Base-by-base conservation (phyloP, 257 asterid genomes). In the Fraxinus excelsior region DNA sequence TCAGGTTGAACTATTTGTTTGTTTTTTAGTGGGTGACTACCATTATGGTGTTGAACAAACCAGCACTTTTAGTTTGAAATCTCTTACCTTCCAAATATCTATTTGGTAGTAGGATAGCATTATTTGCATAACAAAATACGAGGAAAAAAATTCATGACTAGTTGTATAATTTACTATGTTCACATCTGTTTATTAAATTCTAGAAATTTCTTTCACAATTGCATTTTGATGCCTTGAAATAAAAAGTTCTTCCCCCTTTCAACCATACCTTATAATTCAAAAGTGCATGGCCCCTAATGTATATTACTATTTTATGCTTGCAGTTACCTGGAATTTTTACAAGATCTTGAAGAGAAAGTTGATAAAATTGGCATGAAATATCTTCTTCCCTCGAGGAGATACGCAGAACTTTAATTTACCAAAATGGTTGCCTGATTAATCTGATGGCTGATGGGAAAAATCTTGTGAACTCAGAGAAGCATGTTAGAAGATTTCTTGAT, bases 331-430 rank as follows among this genome's bases (percentile, higher is more conserved):
- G 97, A 95, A 82, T 93, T 80, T 85, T 83, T 95, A 74, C 91
- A 83, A 85, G 81, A 35, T 76, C 99, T 95, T 56, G 99, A 93
- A 81, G 90, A 83, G 82, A 87, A 79, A 83, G 90, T 95, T 74
- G 98, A 90, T 46, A 88, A 75, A 91, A 89, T 66, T 93, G 99
- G 98, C 73, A 88, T 28, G 87, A 82, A 82, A 87, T 95, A 83
- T 88, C 97, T 70, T 86, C 97, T 66, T 91, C 97, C 35, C 96
- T 95, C 14, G 98, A 93, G 88, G 97, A 95, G 90, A 95, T 93
- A 79, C 96, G 97, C 70, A 81, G 70, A 75, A 83, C 96, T n/a
- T 62, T 95, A 84, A 80, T 95, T 84, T 88, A 97, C 31, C 93
- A 87, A 83, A 82, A 87, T 67, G 92, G 84, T 58, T 93, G 99